Evolutionary conservation across 2,329 filamentous ascomycete genomes (phyloP), one percentile per base, ranked within the genome.

Genomic region (Rhexocercosporidium sp.): DNA sequence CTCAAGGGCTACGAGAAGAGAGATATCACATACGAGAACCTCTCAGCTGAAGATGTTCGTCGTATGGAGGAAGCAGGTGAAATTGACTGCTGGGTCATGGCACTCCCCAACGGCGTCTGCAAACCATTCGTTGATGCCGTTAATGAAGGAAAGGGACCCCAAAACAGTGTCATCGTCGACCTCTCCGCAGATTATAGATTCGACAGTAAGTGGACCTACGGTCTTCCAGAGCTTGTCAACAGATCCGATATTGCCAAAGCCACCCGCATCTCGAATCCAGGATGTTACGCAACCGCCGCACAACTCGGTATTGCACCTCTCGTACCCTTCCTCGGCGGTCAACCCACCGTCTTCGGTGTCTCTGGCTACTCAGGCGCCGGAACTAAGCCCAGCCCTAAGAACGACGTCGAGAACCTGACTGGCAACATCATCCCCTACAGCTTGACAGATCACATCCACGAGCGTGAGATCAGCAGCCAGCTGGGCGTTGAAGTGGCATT

Each of bases 61-160:
- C 86, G 89, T 66, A 93, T 98, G 87, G 92, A 96, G 70, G 90
- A 92, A 78, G 88, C 90, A 37, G 92, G 92, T 61, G 88, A 94
- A 75, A 90, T 98, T 59, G 95, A 98, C 82, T 96, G 92, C 81
- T 98, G 94, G 94, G 92, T 98, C 53, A 96, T 98, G 92, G 96
- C 96, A 41, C 88, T 98, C 34, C 96, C 95, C 53, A 99, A 98
- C 77, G 92, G 93, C 69, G 93, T 97, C 59, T 97, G 93, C 87
- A 92, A 94, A 82, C 94, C 96, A 0, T 99, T 91, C 73, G 91
- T 98, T 11, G 93, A 98, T 71, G 95, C 95, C 8, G 88, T 98
- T 62, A 88, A 94, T 74, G 86, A 91, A 75, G 88, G 88, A 66
- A 86, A 88, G 76, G 82, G 82, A 60, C 78, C 82, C 62, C 82